These are phyloP conservation scores for Mycena metata DNA, from an alignment of 768 basidiomycete species.

Conservation along the genomic window DNA sequence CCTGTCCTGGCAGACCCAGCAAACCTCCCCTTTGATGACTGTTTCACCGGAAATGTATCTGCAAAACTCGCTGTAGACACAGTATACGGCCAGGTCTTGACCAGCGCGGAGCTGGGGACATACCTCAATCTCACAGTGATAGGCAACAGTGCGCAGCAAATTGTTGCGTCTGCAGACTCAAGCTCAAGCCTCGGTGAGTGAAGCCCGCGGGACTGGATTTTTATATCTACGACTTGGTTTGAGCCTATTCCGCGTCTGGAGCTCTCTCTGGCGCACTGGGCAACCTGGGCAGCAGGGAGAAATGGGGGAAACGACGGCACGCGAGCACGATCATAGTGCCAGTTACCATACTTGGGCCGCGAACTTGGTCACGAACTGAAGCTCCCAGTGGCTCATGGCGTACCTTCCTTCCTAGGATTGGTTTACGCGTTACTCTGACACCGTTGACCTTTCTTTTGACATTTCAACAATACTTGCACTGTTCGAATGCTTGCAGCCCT, in stretches of 20 bases:
- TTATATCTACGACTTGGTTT: too few species aligned
- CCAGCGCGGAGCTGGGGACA: constrained; percentile 55
- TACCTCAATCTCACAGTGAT: constrained; percentile 81
- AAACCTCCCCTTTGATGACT: constrained; percentile 74
- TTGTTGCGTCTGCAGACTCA: constrained; percentile 70
- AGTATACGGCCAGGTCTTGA: constrained; percentile 80
- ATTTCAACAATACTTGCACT: too few species aligned
- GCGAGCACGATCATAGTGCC: too few species aligned
- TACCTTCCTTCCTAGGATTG: too few species aligned
- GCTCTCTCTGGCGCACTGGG: background rate
- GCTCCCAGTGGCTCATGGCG: too few species aligned
- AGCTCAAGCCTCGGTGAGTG: constrained; percentile 78
- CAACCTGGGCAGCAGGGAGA: background rate
- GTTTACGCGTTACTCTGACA: too few species aligned
- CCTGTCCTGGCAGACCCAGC: constrained; percentile 67
- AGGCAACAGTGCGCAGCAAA: constrained; percentile 70
- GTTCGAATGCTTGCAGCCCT: too few species aligned
- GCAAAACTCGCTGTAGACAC: constrained; percentile 76
- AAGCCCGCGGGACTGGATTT: constrained; percentile 17
- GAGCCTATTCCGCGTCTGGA: background rate
- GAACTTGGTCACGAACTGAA: too few species aligned
- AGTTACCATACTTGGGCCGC: too few species aligned
- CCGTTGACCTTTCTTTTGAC: too few species aligned
- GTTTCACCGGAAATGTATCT: constrained; percentile 67
- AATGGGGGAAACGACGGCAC: too few species aligned